Percentiles rank a stretch among this genome's conserved stretches.
These are phyloP conservation scores for Thalassiosira sp. DNA, from an alignment of 352 stramenopile genomes.

Conservation along the genomic window DNA sequence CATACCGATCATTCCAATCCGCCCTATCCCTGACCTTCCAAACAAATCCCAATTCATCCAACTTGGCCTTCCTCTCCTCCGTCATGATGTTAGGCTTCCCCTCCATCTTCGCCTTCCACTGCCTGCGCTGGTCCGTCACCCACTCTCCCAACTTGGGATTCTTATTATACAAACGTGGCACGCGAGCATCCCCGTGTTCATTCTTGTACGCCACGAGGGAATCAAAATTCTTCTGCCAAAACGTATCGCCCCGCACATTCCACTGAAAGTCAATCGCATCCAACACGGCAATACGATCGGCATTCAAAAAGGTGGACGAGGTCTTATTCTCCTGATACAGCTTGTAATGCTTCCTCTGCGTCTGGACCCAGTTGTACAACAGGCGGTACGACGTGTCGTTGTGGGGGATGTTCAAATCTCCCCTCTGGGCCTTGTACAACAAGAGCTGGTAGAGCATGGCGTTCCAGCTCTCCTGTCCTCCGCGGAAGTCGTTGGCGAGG, in stretches of 20 bases:
- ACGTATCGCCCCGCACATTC: constrained; percentile 50
- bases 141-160: constrained; percentile 49
- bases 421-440: constrained; percentile 50
- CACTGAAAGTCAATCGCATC: constrained; percentile 56
- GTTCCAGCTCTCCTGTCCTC: constrained; percentile 40
- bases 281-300: constrained; percentile 55
- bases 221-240: constrained; percentile 51
- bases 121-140: constrained; percentile 64
- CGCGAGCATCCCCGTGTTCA: constrained; percentile 37
- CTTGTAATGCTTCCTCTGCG: constrained; percentile 50
- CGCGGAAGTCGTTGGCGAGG: constrained; percentile 8
- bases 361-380: constrained; percentile 54
- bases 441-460: constrained; percentile 50
- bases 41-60: constrained; percentile 68
- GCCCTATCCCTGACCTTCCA: constrained; percentile 55
- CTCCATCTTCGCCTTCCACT: constrained; percentile 54
- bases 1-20: constrained; percentile 66
- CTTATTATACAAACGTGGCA: constrained; percentile 36
- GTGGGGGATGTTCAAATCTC: constrained; percentile 47
- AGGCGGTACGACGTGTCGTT: constrained; percentile 27
- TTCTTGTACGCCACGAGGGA: constrained; percentile 34
- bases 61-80: constrained; percentile 59
- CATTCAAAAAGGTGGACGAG: constrained; percentile 31
- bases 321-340: constrained; percentile 33
- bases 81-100: constrained; percentile 54